Base-by-base conservation (phyloP, 1,139 yeast species). In the Taphrina betulina region DNA sequence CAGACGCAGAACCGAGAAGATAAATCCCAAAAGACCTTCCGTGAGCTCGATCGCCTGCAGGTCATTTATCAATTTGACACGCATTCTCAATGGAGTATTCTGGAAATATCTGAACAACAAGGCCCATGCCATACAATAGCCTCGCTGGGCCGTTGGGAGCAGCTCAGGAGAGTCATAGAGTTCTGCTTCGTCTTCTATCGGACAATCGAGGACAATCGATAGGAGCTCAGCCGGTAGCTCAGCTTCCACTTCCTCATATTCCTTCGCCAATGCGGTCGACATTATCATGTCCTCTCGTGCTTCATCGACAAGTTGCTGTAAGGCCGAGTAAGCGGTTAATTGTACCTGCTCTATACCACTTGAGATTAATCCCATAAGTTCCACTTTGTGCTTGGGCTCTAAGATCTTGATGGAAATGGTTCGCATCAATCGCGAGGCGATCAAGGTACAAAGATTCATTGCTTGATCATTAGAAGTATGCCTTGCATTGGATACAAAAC, bases 111-210 rank as follows among this genome's bases (percentile, higher is more conserved):
- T 72, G 62, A 85, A 76, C 0, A 85, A 68, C 57, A 87, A 69
- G 57, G 72, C 71, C 95, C 96, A 89, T 42, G 81, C 73, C 82
- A 88, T 82, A 43, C 86, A 65, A 65, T 79, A 85, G 37, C 71
- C 45, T 46, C 66, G 53, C 56, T 60, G 57, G 14, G 54, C 52
- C 1, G 38, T 33, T 10, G 38, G 29, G 24, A 57, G 20, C n/a
- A 50, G 53, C 12, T 53, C 46, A 3, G 29, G 55, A 7, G 43
- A 45, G 17, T 41, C 56, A 1, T 43, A 37, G 19, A 53, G 37
- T 26, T 55, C 57, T 3, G 19, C 17, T 28, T 40, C 45, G 28
- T 45, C 41, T n/a, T n/a, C n/a, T 4, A 43, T 55, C 1, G 70
- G 67, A 10, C 60, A 59, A 28, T 63, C 64, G 46, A 63, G 57